Conservation (phyloP, 2,329 filamentous ascomycete genomes). For the Diplodia intermedia region DNA sequence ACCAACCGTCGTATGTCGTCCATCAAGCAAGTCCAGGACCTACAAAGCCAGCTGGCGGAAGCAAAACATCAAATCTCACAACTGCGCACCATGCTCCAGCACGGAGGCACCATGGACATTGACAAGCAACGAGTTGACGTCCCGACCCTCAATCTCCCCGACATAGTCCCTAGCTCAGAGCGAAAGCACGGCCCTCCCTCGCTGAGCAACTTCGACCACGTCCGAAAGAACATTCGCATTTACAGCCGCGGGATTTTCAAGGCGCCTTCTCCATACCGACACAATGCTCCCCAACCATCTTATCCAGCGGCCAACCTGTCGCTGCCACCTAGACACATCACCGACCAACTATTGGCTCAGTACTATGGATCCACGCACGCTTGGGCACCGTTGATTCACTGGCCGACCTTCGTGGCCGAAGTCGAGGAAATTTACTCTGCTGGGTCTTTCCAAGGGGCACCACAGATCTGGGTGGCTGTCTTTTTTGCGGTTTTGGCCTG, state of each 20-base stretch:
- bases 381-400: constrained; percentile 85
- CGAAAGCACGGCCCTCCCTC: constrained; percentile 58
- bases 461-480: constrained; percentile 76
- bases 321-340: constrained; percentile 72
- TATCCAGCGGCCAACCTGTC: constrained; percentile 59
- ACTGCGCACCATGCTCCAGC: constrained; percentile 69
- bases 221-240: constrained; percentile 73
- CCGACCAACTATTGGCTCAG: constrained; percentile 74
- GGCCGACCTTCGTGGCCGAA: constrained; percentile 78
- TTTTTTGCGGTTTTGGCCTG: constrained; percentile 86
- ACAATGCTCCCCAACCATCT: constrained; percentile 55
- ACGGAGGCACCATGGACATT: constrained; percentile 55
- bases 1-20: constrained; percentile 98
- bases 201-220: constrained; percentile 73
- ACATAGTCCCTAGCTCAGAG: constrained; percentile 53
- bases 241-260: constrained; percentile 82
- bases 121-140: constrained; percentile 42
- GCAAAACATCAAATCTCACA: constrained; percentile 81
- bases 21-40: constrained; percentile 97
- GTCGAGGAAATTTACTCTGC: constrained; percentile 78
- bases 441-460: constrained; percentile 65
- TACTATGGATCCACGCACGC: constrained; percentile 81
- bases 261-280: constrained; percentile 72
- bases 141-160: constrained; percentile 44
- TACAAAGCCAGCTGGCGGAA: constrained; percentile 87